Evolutionary conservation across 140 eudicot species (phyloP).

Genomic region (Cichorium intybus): DNA sequence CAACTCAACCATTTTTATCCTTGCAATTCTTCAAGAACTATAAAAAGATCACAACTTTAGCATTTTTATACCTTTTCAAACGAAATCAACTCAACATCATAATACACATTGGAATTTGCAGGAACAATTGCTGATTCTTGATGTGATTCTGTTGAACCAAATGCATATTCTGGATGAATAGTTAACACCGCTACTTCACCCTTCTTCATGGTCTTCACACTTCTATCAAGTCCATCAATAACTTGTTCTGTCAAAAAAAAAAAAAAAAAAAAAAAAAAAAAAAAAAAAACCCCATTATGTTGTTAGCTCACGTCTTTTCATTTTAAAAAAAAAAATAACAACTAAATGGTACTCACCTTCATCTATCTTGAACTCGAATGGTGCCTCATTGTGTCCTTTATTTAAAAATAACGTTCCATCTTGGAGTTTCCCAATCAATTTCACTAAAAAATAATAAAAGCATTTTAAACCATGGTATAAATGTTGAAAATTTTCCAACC

Average conservation of each 20-base stretch:
- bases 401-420: slow-evolving; percentile 54
- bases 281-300: neutral
- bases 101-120: slow-evolving; percentile 29
- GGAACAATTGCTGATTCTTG: slow-evolving; percentile 25
- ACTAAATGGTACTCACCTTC: slow-evolving; percentile 42
- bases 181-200: slow-evolving; percentile 63
- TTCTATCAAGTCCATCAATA: slow-evolving; percentile 60
- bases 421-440: slow-evolving; percentile 47
- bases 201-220: slow-evolving; percentile 68
- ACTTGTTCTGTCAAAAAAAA: slow-evolving; percentile 48
- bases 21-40: slow-evolving; percentile 2
- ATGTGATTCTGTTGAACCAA: slow-evolving; percentile 24
- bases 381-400: slow-evolving; percentile 52
- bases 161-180: slow-evolving; percentile 41
- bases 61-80: slow-evolving; percentile 56
- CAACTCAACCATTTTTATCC: neutral
- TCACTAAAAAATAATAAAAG: slow-evolving; percentile 33
- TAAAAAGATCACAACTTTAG: neutral
- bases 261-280: neutral
- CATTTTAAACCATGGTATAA: neutral
- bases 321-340: neutral
- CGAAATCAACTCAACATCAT: slow-evolving; percentile 50
- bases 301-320: neutral
- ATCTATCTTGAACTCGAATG: slow-evolving; percentile 54
- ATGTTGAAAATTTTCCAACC: too few species aligned